Conservation (phyloP, 164 flowering plant genomes). For the Magnolia officinalis region DNA sequence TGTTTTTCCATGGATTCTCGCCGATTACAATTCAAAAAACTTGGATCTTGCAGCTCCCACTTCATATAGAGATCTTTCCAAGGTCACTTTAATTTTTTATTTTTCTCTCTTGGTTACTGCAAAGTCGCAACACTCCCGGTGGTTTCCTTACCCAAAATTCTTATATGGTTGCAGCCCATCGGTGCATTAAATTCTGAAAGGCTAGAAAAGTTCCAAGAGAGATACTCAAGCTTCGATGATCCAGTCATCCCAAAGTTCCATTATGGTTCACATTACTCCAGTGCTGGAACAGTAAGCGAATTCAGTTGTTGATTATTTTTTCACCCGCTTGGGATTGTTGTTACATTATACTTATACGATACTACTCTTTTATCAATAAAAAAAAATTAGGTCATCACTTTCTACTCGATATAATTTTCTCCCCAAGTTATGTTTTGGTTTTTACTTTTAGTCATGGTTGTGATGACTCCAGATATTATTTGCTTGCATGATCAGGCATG, state of each 20-base stretch:
- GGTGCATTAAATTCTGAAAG: constrained; percentile 92
- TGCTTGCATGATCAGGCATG: too few species aligned
- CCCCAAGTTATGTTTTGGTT: too few species aligned
- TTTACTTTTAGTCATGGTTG: too few species aligned
- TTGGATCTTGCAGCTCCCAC: constrained; percentile 76
- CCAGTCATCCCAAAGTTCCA: constrained; percentile 96
- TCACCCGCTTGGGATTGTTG: neutral
- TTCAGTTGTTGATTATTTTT: neutral
- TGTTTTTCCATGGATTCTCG: constrained; percentile 96
- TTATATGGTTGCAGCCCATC: constrained; percentile 65
- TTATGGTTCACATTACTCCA: constrained; percentile 99
- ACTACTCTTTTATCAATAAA: neutral
- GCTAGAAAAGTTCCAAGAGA: constrained; percentile 76
- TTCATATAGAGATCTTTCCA: constrained; percentile 84
- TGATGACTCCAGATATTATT: too few species aligned
- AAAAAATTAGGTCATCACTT: too few species aligned
- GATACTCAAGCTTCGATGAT: constrained; percentile 92
- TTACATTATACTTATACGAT: neutral
- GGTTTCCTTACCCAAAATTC: constrained; percentile 3
- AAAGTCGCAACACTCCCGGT: neutral
- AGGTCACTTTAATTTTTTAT: constrained; percentile 41
- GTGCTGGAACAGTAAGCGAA: constrained; percentile 89
- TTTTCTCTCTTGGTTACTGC: neutral
- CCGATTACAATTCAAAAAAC: constrained; percentile 75
- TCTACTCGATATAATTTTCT: too few species aligned